Conservation (phyloP, 108 stramenopile genomes). For the Phaeodactylum tricornutum region DNA sequence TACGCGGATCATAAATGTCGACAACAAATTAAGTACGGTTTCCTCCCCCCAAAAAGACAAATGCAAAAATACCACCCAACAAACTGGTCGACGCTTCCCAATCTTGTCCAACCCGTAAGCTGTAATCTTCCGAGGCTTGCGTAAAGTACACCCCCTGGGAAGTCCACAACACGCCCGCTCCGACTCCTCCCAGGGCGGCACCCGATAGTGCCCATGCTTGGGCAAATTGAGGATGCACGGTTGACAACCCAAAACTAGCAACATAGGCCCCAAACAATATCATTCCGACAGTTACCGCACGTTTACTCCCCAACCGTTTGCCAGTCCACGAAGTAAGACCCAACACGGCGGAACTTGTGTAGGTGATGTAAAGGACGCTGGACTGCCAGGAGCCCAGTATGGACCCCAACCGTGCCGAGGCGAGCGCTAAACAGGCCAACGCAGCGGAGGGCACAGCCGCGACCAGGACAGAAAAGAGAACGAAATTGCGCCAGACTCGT, state of each 20-base stretch:
- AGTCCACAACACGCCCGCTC: conserved; percentile 73
- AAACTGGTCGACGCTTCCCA: conserved; percentile 26
- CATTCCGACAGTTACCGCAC: conserved; percentile 56
- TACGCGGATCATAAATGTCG: conserved; percentile 32
- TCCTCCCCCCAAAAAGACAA: conserved; percentile 74
- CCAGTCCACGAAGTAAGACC: conserved; percentile 50
- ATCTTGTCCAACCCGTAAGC: conserved; percentile 2
- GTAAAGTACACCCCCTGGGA: conserved; percentile 74
- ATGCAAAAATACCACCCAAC: conserved; percentile 69
- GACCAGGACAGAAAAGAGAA: conserved; percentile 46
- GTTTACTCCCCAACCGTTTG: conserved; percentile 36
- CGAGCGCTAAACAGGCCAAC: conserved; percentile 42
- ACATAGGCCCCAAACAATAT: conserved; percentile 61
- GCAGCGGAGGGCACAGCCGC: conserved; percentile 55
- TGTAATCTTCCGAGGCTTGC: conserved; percentile 43
- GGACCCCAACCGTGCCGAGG: conserved; percentile 45
- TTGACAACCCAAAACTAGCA: conserved; percentile 44
- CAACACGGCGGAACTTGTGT: conserved; percentile 56
- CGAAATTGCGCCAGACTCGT: too few relatives aligned
- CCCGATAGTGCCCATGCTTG: conserved; percentile 32
- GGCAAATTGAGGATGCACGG: not conserved
- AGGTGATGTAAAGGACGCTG: conserved; percentile 49
- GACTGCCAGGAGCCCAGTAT: conserved; percentile 37
- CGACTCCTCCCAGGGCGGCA: conserved; percentile 61
- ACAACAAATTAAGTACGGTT: conserved; percentile 47